phyloP scores from a whole-genome alignment of 441 rosid species.

The Gossypium lobatum region DNA sequence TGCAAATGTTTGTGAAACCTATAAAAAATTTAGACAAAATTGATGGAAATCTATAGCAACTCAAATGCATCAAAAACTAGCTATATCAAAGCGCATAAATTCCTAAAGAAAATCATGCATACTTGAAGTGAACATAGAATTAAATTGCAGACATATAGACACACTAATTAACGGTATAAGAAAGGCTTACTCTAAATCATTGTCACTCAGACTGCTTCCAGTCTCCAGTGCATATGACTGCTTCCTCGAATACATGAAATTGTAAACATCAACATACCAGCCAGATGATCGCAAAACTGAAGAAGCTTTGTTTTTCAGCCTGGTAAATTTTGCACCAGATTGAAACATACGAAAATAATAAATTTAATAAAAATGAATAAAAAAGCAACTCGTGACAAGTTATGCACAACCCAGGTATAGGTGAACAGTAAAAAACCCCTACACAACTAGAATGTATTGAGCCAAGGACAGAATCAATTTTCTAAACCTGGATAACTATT shows the following conservation, averaged over 20 bases:
- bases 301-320: constrained; percentile 56
- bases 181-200: constrained; percentile 54
- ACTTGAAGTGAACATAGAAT: background rate
- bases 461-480: background rate
- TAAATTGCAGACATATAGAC: background rate
- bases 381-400: background rate
- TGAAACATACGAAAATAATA: background rate
- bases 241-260: constrained; percentile 61
- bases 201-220: constrained; percentile 27
- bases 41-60: background rate
- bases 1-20: background rate
- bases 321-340: constrained; percentile 26
- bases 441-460: background rate
- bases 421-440: background rate
- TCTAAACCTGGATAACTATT: background rate
- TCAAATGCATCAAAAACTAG: background rate
- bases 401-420: background rate
- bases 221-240: constrained; percentile 34
- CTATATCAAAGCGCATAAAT: background rate
- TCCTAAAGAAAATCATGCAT: background rate
- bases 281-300: constrained; percentile 57
- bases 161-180: background rate
- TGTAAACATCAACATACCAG: constrained; percentile 53
- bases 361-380: background rate
- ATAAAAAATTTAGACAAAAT: background rate